phyloP scores from a whole-genome alignment of 305 asterid species.

The Plantago coronopus region DNA sequence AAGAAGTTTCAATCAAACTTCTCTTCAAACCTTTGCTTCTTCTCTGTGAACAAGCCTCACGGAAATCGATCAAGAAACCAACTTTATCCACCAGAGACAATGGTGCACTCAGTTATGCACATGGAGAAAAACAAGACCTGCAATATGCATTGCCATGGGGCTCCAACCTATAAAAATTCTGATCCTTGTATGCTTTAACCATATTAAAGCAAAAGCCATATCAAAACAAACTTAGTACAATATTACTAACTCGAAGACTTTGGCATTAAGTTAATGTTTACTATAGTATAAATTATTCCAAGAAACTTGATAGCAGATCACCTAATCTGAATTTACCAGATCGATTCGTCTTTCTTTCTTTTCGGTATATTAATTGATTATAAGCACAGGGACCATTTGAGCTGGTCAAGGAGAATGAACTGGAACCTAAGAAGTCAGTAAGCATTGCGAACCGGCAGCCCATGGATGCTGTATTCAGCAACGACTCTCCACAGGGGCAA shows the following conservation, averaged over 20 bases:
- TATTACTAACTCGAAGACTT: too few species aligned
- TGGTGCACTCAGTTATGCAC: not conserved
- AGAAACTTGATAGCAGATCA: too few species aligned
- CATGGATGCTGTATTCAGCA: constrained; percentile 24
- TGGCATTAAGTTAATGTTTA: too few species aligned
- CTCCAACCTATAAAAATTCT: not conserved
- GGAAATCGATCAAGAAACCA: not conserved
- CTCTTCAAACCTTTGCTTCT: not conserved
- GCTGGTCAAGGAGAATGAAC: constrained; percentile 35
- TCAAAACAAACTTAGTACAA: too few species aligned
- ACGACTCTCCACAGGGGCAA: constrained; percentile 21
- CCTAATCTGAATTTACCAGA: too few species aligned
- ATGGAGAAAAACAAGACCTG: constrained; percentile 1
- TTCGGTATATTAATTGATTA: too few species aligned
- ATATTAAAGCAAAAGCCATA: too few species aligned
- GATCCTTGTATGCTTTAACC: too few species aligned
- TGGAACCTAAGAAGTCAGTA: constrained; percentile 30
- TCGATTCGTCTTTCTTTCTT: too few species aligned
- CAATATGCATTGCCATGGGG: not conserved
- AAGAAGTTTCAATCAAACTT: not conserved
- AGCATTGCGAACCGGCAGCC: constrained; percentile 46
- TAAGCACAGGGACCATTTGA: constrained; percentile 30
- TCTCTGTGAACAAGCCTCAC: not conserved
- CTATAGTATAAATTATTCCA: too few species aligned
- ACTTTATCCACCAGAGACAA: not conserved